Evolutionary conservation across 2,329 filamentous ascomycete species (phyloP).

Genomic region (Geosmithia putterillii): DNA sequence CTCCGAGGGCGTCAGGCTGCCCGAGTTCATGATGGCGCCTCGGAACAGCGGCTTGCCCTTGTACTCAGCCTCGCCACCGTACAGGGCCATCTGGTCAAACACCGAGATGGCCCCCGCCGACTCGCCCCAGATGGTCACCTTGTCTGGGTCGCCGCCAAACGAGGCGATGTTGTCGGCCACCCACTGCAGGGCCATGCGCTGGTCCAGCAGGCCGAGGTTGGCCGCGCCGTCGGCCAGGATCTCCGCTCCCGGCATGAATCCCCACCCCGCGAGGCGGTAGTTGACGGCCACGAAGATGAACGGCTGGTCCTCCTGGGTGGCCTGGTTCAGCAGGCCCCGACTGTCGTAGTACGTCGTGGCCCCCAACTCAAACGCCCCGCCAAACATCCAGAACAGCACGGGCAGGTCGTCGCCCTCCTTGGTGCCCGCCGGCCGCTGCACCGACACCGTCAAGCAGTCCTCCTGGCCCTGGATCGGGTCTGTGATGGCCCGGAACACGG

Average conservation of each 20-base stretch:
- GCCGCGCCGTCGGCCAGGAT: conserved; percentile 53
- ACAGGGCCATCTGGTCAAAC: conserved; percentile 63
- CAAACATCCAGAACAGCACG: conserved; percentile 60
- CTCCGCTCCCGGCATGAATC: conserved; percentile 59
- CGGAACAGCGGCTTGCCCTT: conserved; percentile 66
- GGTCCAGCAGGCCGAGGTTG: conserved; percentile 63
- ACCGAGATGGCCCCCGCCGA: conserved; percentile 62
- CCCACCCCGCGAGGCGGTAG: conserved; percentile 65
- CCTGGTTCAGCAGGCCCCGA: conserved; percentile 32
- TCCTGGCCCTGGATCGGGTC: conserved; percentile 48
- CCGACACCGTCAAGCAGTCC: conserved; percentile 51
- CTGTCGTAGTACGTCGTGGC: conserved; percentile 40
- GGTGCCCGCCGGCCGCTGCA: conserved; percentile 46
- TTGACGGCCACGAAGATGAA: conserved; percentile 69
- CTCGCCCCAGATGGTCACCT: conserved; percentile 72
- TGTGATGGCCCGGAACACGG: conserved; percentile 49
- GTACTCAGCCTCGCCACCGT: conserved; percentile 60
- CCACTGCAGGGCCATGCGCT: conserved; percentile 63
- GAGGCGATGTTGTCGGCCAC: conserved; percentile 63
- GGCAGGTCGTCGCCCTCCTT: conserved; percentile 44
- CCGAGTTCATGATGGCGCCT: conserved; percentile 67
- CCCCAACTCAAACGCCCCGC: conserved; percentile 50
- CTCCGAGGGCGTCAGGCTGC: conserved; percentile 47
- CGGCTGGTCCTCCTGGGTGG: conserved; percentile 30
- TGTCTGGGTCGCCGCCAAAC: conserved; percentile 69